Evolutionary conservation across 1,139 yeast species (phyloP).

Genomic region (Wickerhamiella infanticola): DNA sequence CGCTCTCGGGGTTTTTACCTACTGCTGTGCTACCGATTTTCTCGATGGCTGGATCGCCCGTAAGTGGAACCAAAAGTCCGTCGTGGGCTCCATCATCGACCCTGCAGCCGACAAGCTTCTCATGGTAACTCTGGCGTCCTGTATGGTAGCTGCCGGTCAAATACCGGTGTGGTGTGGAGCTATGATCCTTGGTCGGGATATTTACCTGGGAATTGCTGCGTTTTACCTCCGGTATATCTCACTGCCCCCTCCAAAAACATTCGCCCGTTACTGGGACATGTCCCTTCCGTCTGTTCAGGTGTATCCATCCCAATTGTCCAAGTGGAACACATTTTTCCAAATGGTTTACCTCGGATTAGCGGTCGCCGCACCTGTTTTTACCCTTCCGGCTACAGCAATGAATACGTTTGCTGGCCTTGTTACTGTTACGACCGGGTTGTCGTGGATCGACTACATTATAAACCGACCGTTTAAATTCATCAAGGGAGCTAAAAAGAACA

Average conservation of each 20-base stretch:
- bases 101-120: slow-evolving; percentile 90
- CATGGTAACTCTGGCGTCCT: slow-evolving; percentile 72
- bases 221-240: slow-evolving; percentile 58
- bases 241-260: slow-evolving; percentile 61
- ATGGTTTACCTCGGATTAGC: slow-evolving; percentile 77
- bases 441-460: slow-evolving; percentile 66
- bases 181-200: slow-evolving; percentile 73
- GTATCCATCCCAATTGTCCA: slow-evolving; percentile 76
- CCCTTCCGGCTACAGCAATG: slow-evolving; percentile 10
- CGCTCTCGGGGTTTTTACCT: slow-evolving; percentile 61
- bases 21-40: slow-evolving; percentile 81
- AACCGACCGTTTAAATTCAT: slow-evolving; percentile 42
- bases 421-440: slow-evolving; percentile 58
- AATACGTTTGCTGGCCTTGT: slow-evolving; percentile 39
- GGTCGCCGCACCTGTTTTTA: slow-evolving; percentile 49
- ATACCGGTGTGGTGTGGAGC: slow-evolving; percentile 46
- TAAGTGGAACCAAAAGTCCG: slow-evolving; percentile 55
- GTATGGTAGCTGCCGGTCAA: slow-evolving; percentile 53
- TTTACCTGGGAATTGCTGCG: slow-evolving; percentile 60
- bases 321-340: slow-evolving; percentile 78
- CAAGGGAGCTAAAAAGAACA: neutral
- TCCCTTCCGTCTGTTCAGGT: slow-evolving; percentile 76
- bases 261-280: slow-evolving; percentile 58
- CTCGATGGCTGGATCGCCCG: slow-evolving; percentile 88
- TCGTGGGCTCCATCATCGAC: slow-evolving; percentile 81